Base-by-base conservation (phyloP, 148 eudicot genomes). In the Nepenthes gracilis region DNA sequence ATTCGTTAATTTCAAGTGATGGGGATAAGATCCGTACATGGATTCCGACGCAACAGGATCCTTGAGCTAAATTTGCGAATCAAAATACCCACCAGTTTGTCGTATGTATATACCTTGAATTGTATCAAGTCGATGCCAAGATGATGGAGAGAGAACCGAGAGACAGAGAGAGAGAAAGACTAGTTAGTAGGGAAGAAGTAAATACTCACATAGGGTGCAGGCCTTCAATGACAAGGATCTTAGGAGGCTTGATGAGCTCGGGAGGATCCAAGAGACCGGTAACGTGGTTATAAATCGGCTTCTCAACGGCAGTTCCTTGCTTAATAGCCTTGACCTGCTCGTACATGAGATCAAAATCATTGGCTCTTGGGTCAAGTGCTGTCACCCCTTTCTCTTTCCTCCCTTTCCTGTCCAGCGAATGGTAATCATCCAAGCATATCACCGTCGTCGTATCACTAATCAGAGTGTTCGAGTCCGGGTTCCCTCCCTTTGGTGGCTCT, bases 271-370 rank as follows among this genome's bases (percentile, higher is more conserved):
- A 67, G 63, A 93, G 76, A 1, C 99, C 99, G 64, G 72, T 68
- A 61, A 93, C 99, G 80, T 93, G 99, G 54, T 93, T 93, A 37
- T 93, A 93, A 61, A 93, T 93, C 55, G 99, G 99, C 67, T 93
- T 93, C 13, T 93, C 72, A 54, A 93, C 87, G 66, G 87, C 69
- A 23, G 71, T 66, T 0, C 99, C 99, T 2, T 78, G 71, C 56
- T 93, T 93, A 11, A 93, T 49, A 47, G 95, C 90, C 71, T 89
- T 93, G 63, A 93, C 99, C 67, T 93, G 99, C 65, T 93, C 95
- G 71, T 89, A 93, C 99, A 93, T 93, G 13, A 93, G 85, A 64
- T 92, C 97, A 75, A 92, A 92, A 43, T 92, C 65, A 59, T 92
- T 92, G 37, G 97, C 97, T 59, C 68, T 77, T 0, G 97, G 97